Evolutionary conservation across 2,329 filamentous ascomycete species (phyloP), one percentile per base, ranked within the genome.

Genomic region (Mycocentrospora acerina): DNA sequence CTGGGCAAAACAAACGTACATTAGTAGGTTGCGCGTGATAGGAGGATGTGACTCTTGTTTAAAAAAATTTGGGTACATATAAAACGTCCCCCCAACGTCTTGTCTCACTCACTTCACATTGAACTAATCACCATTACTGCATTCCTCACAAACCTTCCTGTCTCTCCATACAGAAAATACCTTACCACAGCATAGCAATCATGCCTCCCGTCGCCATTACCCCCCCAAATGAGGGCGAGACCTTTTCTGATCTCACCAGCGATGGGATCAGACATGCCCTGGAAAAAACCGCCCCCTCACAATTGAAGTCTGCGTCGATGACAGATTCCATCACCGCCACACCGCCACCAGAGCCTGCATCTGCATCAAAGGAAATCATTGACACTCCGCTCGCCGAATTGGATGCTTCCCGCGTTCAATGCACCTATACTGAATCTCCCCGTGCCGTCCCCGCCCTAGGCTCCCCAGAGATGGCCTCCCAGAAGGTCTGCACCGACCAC

Each of bases 401-500:
- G 28, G 69, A 75, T 40, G 71, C 72, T 32, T 74, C 72, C 27
- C 63, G 59, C 26, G 63, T 73, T 37, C 62, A 58, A 40, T 64
- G 61, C 41, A 70, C 65, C 37, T 63, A 67, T 57, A 74, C 68
- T 42, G 60, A 55, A 3, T 37, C 59, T 4, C 71, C 71, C 3
- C 69, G 71, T 39, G 17, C 67, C 17, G 69, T 73, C 3, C 74
- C 73, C 24, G 60, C 49, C 12, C 56, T 65, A 26, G 62, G 67
- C 42, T 67, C 65, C 27, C 51, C 65, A 17, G 71, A 73, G 45
- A 61, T 66, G 51, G 47, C 58, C 30, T 57, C 62, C 28, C 62
- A 70, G 32, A 70, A 68, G 45, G 64, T 67, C 42, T 79, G 76
- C 74, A 90, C 87, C 47, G 90, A 96, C 75, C 90, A 96, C 75